A percentile compares a stretch with the other conserved stretches of the same genome.
Conservation (phyloP, 805 yeast genomes). For the Pichia deserticola region DNA sequence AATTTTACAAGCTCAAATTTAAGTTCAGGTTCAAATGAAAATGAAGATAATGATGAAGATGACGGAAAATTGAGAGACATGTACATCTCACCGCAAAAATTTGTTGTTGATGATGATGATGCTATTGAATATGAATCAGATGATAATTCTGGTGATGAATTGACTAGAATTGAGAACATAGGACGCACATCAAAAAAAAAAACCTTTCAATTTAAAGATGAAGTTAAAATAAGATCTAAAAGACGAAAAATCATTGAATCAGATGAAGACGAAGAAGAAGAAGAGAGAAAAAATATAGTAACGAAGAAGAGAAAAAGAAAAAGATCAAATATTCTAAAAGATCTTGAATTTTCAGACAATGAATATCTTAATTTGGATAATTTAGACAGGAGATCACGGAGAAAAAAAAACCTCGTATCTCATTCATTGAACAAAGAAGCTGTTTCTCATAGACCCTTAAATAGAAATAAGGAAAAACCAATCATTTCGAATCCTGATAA, state of each 20-base stretch:
- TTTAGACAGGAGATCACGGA: background rate
- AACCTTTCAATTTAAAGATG: too few species aligned
- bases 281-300: background rate
- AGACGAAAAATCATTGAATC: background rate
- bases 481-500: too few species aligned
- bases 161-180: background rate
- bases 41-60: too few species aligned
- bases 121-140: slow-evolving; percentile 1
- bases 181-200: background rate
- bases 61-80: too few species aligned
- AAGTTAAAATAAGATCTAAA: background rate
- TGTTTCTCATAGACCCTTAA: too few species aligned
- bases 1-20: too few species aligned
- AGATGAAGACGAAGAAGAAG: background rate
- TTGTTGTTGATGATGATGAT: slow-evolving; percentile 1
- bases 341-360: background rate
- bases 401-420: background rate
- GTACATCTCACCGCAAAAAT: background rate
- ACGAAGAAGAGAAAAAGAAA: background rate
- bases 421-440: too few species aligned
- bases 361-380: background rate
- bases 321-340: background rate
- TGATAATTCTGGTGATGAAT: background rate
- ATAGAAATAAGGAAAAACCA: background rate
- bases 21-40: too few species aligned